Evolutionary conservation across 2,329 filamentous ascomycete genomes (phyloP).

Genomic region (Ceratocystis lukuohia): DNA sequence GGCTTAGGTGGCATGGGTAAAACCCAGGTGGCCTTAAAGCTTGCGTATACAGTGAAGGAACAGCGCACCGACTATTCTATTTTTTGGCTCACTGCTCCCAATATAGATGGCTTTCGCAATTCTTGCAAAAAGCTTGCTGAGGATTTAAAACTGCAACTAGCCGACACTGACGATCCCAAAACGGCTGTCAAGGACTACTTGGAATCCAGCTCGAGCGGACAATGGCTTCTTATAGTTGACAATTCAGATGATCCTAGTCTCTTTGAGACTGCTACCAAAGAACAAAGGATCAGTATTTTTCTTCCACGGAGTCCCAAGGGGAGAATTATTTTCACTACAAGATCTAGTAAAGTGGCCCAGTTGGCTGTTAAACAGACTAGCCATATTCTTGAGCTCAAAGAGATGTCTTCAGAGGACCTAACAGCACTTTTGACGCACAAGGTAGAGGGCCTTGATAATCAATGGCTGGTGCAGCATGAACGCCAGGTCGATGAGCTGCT

Average conservation of each 20-base stretch:
- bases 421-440: neutral
- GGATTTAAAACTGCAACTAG: neutral
- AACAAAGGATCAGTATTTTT: conserved; percentile 19
- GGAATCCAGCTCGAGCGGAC: conserved; percentile 19
- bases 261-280: neutral
- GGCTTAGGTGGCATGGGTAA: neutral
- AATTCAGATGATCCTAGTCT: conserved; percentile 21
- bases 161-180: neutral
- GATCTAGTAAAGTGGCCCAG: neutral
- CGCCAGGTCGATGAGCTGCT: neutral
- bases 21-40: neutral
- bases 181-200: conserved; percentile 18
- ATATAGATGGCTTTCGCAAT: neutral
- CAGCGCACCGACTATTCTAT: neutral
- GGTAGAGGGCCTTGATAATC: neutral
- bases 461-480: neutral
- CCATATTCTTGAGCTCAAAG: neutral
- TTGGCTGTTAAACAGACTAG: neutral
- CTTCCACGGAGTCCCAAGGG: conserved; percentile 24
- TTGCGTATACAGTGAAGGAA: neutral
- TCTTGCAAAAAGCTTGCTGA: neutral
- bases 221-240: conserved; percentile 23
- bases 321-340: conserved; percentile 11
- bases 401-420: neutral
- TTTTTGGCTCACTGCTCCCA: neutral